phyloP scores from a whole-genome alignment of 805 yeast genomes.

The Monosporozyma unispora region DNA sequence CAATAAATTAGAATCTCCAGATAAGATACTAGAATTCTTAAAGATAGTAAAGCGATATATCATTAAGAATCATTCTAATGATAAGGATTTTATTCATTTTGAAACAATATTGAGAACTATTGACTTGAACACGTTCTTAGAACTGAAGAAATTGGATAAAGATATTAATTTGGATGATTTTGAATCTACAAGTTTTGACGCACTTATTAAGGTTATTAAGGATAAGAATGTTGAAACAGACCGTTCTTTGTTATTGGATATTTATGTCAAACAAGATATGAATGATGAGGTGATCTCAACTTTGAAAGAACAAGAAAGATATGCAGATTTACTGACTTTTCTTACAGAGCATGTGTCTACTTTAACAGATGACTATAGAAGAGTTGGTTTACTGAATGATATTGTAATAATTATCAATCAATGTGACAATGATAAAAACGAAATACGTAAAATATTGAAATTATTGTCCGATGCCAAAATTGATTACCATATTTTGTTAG shows the following conservation, averaged over 20 bases:
- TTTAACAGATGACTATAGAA: constrained; percentile 11
- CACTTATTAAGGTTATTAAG: constrained; percentile 10
- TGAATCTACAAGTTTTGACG: constrained; percentile 12
- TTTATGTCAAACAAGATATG: constrained; percentile 12
- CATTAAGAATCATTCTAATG: constrained; percentile 1
- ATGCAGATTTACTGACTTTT: constrained; percentile 5
- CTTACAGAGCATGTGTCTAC: constrained; percentile 7
- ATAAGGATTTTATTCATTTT: constrained; percentile 7
- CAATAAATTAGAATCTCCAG: constrained; percentile 16
- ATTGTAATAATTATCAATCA: constrained; percentile 9
- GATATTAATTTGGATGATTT: constrained; percentile 11
- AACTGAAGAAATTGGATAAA: constrained; percentile 1
- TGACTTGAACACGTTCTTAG: constrained; percentile 18
- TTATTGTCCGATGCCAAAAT: constrained; percentile 9
- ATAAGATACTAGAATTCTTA: constrained; percentile 6
- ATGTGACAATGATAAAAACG: background rate
- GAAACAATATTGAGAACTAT: constrained; percentile 16
- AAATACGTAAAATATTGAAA: constrained; percentile 6
- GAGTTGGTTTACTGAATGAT: constrained; percentile 10
- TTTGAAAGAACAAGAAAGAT: constrained; percentile 7
- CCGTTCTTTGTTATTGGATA: constrained; percentile 7
- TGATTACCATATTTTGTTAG: constrained; percentile 11
- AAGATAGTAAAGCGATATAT: constrained; percentile 2
- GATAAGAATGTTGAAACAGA: constrained; percentile 2
- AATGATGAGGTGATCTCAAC: constrained; percentile 9